Percentiles rank a stretch among this genome's conserved stretches.
Conservation (phyloP, 2,329 filamentous ascomycete genomes). For the Pseudocercospora macadamiae region DNA sequence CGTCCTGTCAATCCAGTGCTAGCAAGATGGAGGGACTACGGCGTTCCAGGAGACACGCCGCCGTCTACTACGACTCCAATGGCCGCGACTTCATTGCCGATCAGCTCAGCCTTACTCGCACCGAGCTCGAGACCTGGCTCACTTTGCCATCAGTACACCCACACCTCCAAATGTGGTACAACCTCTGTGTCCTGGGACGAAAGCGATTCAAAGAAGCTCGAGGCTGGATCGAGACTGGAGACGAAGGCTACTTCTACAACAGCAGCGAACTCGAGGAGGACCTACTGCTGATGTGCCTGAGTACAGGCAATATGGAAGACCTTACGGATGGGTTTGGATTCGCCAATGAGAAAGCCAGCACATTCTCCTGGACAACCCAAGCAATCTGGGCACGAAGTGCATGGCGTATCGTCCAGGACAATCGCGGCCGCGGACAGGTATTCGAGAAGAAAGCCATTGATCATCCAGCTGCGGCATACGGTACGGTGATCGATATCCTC, state of each 20-base stretch:
- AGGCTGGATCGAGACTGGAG: constrained; percentile 29
- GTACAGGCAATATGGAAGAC: constrained; percentile 19
- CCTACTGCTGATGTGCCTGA: constrained; percentile 27
- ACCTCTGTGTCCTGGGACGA: constrained; percentile 22
- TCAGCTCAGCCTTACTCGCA: constrained; percentile 15
- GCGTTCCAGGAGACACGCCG: constrained; percentile 19
- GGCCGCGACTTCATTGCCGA: constrained; percentile 29
- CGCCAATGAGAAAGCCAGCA: constrained; percentile 12
- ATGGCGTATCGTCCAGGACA: constrained; percentile 29
- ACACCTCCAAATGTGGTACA: constrained; percentile 30
- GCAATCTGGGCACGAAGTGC: constrained; percentile 31
- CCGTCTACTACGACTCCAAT: constrained; percentile 26
- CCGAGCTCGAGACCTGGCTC: constrained; percentile 28
- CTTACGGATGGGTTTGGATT: constrained; percentile 11
- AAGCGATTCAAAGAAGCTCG: constrained; percentile 26
- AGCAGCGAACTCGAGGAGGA: constrained; percentile 26
- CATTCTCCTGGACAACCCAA: constrained; percentile 25
- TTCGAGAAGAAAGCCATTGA: constrained; percentile 19
- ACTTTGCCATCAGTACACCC: constrained; percentile 21
- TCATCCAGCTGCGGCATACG: constrained; percentile 28
- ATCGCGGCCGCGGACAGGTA: constrained; percentile 18
- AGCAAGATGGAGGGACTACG: constrained; percentile 12
- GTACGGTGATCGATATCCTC: constrained; percentile 29
- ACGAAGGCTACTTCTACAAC: constrained; percentile 26
- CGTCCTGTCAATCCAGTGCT: too few relatives aligned